Evolutionary conservation across 1,284 basidiomycete genomes (phyloP).

Genomic region (Agroathelia rolfsii): DNA sequence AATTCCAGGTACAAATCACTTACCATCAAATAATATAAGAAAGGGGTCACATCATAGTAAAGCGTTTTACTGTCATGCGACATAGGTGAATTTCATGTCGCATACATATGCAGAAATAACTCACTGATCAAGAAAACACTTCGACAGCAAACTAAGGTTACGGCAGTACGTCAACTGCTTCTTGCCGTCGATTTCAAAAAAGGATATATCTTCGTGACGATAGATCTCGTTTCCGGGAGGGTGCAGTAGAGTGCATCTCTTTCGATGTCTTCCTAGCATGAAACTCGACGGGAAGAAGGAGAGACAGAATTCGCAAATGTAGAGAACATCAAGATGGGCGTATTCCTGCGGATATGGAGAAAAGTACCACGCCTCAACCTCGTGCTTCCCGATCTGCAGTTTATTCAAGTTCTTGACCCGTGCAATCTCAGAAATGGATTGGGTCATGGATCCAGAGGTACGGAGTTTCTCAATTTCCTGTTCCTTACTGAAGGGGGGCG

Average conservation of each 20-base stretch:
- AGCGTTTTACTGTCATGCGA: constrained; percentile 81
- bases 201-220: constrained; percentile 90
- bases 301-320: constrained; percentile 98
- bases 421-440: constrained; percentile 93
- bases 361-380: constrained; percentile 99
- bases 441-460: constrained; percentile 97
- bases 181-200: constrained; percentile 98
- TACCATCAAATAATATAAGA: constrained; percentile 99
- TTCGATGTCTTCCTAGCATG: constrained; percentile 86
- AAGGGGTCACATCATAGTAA: constrained; percentile 99
- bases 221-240: constrained; percentile 99
- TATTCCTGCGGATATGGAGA: constrained; percentile 98
- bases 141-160: constrained; percentile 92
- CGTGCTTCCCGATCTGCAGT: constrained; percentile 91
- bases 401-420: constrained; percentile 98
- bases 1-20: constrained; percentile 20
- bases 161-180: constrained; percentile 95
- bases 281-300: constrained; percentile 81
- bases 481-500: constrained; percentile 79
- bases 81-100: constrained; percentile 3
- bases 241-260: constrained; percentile 87
- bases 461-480: constrained; percentile 98
- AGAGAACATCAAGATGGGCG: constrained; percentile 89
- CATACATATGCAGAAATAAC: constrained; percentile 23
- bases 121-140: constrained; percentile 97